Evolutionary conservation across 1,284 basidiomycete genomes (phyloP), one percentile per base, ranked within the genome.

Genomic region (Stereum hirsutum): DNA sequence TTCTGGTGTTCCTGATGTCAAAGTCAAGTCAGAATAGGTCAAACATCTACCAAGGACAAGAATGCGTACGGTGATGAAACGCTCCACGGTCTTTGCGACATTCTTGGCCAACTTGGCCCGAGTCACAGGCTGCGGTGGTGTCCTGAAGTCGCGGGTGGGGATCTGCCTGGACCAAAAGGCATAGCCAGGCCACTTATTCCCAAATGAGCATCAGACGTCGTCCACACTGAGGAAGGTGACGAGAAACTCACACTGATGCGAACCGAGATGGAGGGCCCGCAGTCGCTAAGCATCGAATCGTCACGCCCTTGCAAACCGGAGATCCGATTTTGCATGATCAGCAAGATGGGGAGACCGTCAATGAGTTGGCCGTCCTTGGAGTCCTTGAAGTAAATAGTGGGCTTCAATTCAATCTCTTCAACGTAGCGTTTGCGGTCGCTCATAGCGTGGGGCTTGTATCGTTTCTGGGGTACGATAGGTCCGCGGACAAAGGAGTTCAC

Each of bases 201-300:
- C 11, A 36, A 19, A 36, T 30, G 35, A n/a, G 38, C 32, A 26
- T 20, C 35, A 48, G 2, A 27, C 11, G 28, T 31, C 39, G 42
- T 15, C 34, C 46, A 38, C 44, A 34, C 33, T 34, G 21, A 41
- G 20, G 20, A 20, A 7, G 14, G 28, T 17, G 34, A 27, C 41
- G 45, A 41, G 26, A 44, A 41, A 51, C 63, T 47, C 53, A 79
- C 83, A 66, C 81, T 79, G 17, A 87, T 63, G 23, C 83, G 72
- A 45, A 87, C 80, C 1, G 82, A 85, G 23, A 87, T 80, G 35
- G 82, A 85, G 4, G 83, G 84, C 3, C 84, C 84, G 40, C 81
- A 72, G 6, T 74, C 68, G 49, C 72, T 64, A 50, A 87, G 83
- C 54, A 87, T 77, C 4, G 63, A 62, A 47, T 81, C 75, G 31